These are phyloP conservation scores for Cynanchum wilfordii DNA, from an alignment of 257 asterid species.

Conservation along the genomic window DNA sequence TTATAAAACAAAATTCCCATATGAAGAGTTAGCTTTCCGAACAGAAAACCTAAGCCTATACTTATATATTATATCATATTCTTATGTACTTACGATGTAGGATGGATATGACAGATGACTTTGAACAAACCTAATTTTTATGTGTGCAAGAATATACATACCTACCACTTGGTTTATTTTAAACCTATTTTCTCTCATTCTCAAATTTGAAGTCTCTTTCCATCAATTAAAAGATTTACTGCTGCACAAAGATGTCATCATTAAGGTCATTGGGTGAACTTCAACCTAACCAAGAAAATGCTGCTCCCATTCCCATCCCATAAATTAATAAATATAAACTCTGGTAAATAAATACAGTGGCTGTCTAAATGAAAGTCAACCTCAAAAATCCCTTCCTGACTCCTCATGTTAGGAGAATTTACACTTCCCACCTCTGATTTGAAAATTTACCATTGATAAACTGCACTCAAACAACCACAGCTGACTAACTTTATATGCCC, in stretches of 20 bases:
- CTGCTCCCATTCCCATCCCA: not conserved
- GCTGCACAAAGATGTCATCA: not conserved
- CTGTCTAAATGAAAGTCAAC: not conserved
- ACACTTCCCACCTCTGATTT: not conserved
- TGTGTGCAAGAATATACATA: too few relatives aligned
- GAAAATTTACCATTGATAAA: not conserved
- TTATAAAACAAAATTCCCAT: not conserved
- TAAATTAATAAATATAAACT: not conserved
- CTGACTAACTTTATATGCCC: not conserved
- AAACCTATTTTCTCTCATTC: not conserved
- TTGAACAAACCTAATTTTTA: not conserved
- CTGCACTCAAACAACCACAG: not conserved
- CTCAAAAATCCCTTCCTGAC: not conserved
- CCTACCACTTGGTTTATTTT: not conserved
- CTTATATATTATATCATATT: too few relatives aligned
- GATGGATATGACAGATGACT: not conserved
- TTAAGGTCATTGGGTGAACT: not conserved
- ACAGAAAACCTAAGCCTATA: too few relatives aligned
- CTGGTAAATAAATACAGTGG: not conserved
- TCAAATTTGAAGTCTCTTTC: not conserved
- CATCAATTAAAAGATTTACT: not conserved
- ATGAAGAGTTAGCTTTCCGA: not conserved
- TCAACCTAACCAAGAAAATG: not conserved
- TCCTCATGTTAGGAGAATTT: not conserved
- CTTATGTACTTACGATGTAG: too few relatives aligned